A percentile compares a stretch with the other conserved stretches of the same genome.
Evolutionary conservation across 2,329 filamentous ascomycete genomes (phyloP).

Genomic region (Aspergillus carbonarius): DNA sequence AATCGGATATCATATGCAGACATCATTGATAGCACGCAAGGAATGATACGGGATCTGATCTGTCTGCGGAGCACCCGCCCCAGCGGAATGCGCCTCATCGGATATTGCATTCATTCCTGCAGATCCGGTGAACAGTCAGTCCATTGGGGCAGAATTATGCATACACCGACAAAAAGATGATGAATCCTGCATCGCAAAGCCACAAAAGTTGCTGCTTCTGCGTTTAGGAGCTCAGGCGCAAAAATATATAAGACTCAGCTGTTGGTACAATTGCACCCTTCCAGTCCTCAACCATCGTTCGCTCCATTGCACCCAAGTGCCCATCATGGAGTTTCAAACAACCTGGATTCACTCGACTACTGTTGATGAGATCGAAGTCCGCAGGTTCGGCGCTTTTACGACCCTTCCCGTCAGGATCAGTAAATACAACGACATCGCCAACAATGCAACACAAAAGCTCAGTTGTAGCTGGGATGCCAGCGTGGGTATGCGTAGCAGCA

Average conservation of each 20-base stretch:
- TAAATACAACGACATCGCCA: conserved; percentile 1
- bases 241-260: not conserved
- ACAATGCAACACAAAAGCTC: not conserved
- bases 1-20: conserved; percentile 2
- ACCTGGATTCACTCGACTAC: not conserved
- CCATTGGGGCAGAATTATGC: not conserved
- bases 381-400: not conserved
- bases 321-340: not conserved
- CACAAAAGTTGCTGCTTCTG: not conserved
- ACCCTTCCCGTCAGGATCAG: not conserved
- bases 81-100: not conserved
- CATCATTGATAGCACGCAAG: not conserved
- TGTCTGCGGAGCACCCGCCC: not conserved
- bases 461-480: not conserved
- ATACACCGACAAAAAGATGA: not conserved
- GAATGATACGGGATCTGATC: not conserved
- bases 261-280: not conserved
- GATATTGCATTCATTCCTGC: not conserved
- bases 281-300: not conserved
- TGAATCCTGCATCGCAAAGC: not conserved
- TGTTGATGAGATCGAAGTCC: not conserved
- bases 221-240: not conserved
- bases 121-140: not conserved
- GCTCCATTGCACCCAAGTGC: too few species aligned
- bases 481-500: too few species aligned